Conservation (phyloP, 75 land plant genomes). For the Selaginella moellendorffii region DNA sequence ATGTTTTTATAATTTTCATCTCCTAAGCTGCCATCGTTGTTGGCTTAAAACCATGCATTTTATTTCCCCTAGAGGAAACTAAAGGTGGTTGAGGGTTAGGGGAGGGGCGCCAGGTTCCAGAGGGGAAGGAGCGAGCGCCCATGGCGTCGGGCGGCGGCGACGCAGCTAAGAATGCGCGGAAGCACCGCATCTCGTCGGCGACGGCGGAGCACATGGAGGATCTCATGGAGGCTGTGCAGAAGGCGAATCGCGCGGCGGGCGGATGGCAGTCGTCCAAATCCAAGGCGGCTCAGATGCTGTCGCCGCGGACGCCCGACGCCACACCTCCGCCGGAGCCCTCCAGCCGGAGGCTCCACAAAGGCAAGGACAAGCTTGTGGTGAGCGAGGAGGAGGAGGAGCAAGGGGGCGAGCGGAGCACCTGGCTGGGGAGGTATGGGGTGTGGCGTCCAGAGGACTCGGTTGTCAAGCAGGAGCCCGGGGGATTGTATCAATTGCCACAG, state of each 20-base stretch:
- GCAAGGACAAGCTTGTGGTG: neutral
- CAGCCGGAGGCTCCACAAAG: neutral
- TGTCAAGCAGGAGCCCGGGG: conserved; percentile 10
- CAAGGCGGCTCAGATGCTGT: neutral
- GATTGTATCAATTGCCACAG: neutral
- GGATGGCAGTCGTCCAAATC: neutral
- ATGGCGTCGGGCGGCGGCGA: neutral
- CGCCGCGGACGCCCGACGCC: neutral
- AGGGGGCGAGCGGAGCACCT: neutral
- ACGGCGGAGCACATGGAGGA: conserved; percentile 2
- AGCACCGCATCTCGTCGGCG: neutral
- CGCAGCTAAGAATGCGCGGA: neutral
- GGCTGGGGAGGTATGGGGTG: conserved; percentile 19
- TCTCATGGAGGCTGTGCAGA: neutral
- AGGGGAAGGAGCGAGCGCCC: too few species aligned
- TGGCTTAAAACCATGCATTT: too few species aligned
- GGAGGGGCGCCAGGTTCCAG: too few species aligned
- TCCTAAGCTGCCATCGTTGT: too few species aligned
- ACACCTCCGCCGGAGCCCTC: neutral
- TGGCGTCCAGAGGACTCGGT: conserved; percentile 30
- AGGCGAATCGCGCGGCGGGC: neutral
- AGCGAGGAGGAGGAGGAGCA: neutral
- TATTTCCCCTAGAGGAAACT: too few species aligned
- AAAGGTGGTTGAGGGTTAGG: too few species aligned
- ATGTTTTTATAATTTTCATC: too few species aligned